Percentiles rank a stretch among this genome's conserved stretches.
Evolutionary conservation across 2,329 filamentous ascomycete species (phyloP).

Genomic region (Cyphellophora attinorum): DNA sequence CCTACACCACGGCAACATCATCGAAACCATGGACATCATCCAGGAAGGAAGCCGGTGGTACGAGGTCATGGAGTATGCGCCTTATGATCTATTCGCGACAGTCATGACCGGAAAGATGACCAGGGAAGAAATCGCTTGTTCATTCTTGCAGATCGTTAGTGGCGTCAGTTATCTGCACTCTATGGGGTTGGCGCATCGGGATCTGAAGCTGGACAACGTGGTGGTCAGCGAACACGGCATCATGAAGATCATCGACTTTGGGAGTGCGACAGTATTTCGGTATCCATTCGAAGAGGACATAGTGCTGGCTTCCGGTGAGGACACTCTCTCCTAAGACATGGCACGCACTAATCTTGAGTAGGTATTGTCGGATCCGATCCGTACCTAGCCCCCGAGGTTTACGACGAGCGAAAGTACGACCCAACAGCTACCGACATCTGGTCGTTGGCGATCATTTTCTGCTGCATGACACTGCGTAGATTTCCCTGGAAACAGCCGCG

Average conservation of each 20-base stretch:
- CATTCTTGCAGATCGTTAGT: slow-evolving; percentile 87
- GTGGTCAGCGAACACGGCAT: slow-evolving; percentile 94
- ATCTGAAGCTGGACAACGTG: slow-evolving; percentile 95
- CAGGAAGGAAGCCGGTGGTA: slow-evolving; percentile 93
- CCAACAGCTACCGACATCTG: slow-evolving; percentile 91
- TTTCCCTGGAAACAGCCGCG: slow-evolving; percentile 97
- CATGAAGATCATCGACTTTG: slow-evolving; percentile 99
- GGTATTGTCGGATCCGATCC: slow-evolving; percentile 82
- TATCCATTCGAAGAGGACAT: slow-evolving; percentile 93
- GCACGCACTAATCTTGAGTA: slow-evolving; percentile 23
- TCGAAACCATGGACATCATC: slow-evolving; percentile 93
- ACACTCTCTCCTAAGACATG: neutral
- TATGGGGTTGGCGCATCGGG: slow-evolving; percentile 88
- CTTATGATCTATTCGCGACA: slow-evolving; percentile 90
- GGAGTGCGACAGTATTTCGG: slow-evolving; percentile 90
- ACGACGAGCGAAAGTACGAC: slow-evolving; percentile 87
- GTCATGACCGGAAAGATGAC: slow-evolving; percentile 99
- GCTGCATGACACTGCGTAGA: slow-evolving; percentile 89
- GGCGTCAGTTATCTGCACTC: slow-evolving; percentile 91
- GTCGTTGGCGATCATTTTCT: slow-evolving; percentile 97
- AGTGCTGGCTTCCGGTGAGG: slow-evolving; percentile 64
- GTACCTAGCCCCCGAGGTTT: slow-evolving; percentile 93
- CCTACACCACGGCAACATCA: slow-evolving; percentile 93
- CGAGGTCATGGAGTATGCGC: slow-evolving; percentile 98
- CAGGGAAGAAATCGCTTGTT: slow-evolving; percentile 80